Conservation (phyloP, 1,284 basidiomycete genomes). For the Irpex sp. region DNA sequence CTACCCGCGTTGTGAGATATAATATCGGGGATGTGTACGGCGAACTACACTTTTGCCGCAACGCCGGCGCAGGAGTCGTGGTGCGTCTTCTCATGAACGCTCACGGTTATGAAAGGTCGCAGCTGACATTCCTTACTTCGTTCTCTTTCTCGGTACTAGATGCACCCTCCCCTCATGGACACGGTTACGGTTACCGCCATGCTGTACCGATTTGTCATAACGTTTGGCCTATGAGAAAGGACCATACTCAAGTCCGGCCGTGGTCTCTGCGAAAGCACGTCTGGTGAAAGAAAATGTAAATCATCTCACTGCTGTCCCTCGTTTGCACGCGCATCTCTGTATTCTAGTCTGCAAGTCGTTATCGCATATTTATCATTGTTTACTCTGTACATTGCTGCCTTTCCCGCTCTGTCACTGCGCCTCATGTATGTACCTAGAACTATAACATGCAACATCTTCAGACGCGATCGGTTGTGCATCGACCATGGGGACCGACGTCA, state of each 20-base stretch:
- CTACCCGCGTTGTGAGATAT: slow-evolving; percentile 70
- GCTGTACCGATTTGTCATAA: slow-evolving; percentile 74
- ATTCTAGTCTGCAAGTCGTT: slow-evolving; percentile 14
- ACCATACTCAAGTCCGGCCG: background rate
- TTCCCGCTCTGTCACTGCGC: background rate
- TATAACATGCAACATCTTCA: background rate
- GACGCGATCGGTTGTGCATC: background rate
- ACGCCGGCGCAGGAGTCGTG: slow-evolving; percentile 74
- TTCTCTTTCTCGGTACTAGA: slow-evolving; percentile 39
- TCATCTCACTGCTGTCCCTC: slow-evolving; percentile 6
- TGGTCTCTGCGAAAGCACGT: slow-evolving; percentile 9
- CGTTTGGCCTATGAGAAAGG: slow-evolving; percentile 55
- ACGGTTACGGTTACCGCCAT: slow-evolving; percentile 77
- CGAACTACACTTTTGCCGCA: slow-evolving; percentile 76
- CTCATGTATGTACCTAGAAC: background rate
- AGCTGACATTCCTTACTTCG: slow-evolving; percentile 12
- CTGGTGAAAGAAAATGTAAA: slow-evolving; percentile 21
- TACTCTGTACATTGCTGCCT: background rate
- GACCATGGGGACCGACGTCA: background rate
- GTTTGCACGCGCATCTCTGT: slow-evolving; percentile 10
- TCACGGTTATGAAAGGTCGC: background rate
- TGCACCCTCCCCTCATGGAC: slow-evolving; percentile 85
- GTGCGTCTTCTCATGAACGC: slow-evolving; percentile 40
- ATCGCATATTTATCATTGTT: slow-evolving; percentile 12
- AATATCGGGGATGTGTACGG: slow-evolving; percentile 81